phyloP scores from a whole-genome alignment of 495 filamentous ascomycete species.

The Mycothermus thermophilus region DNA sequence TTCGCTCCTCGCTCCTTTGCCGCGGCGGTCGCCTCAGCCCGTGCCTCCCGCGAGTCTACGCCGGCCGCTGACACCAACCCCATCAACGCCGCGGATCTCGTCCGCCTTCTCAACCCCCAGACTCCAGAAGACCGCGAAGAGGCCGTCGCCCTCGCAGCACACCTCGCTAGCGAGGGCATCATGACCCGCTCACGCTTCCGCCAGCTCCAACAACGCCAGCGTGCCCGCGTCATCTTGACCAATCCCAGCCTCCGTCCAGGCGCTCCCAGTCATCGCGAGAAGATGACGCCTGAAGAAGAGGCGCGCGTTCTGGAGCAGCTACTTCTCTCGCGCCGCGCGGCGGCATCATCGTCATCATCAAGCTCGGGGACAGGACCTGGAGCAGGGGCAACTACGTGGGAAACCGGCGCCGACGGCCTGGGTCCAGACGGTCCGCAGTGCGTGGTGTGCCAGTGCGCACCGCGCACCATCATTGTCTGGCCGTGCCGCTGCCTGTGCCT shows the following conservation, averaged over 20 bases:
- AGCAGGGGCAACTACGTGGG: constrained; percentile 33
- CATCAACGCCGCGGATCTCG: constrained; percentile 54
- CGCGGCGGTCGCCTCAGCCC: constrained; percentile 1
- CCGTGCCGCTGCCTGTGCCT: constrained; percentile 87
- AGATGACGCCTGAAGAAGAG: constrained; percentile 54
- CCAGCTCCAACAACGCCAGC: constrained; percentile 47
- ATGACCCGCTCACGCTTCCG: constrained; percentile 70
- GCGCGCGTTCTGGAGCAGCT: constrained; percentile 66
- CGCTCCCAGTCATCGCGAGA: constrained; percentile 8
- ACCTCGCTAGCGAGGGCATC: constrained; percentile 53
- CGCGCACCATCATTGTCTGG: constrained; percentile 87
- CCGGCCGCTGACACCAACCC: constrained; percentile 47
- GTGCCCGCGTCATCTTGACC: constrained; percentile 49
- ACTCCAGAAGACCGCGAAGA: constrained; percentile 64
- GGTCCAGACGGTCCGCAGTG: constrained; percentile 70
- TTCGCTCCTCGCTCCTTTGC: constrained; percentile 11
- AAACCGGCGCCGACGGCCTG: constrained; percentile 53
- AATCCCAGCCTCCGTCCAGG: constrained; percentile 14
- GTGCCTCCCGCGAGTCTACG: constrained; percentile 39
- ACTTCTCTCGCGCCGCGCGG: constrained; percentile 48
- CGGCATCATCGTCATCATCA: constrained; percentile 6
- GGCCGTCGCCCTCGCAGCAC: constrained; percentile 69
- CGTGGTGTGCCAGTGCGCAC: constrained; percentile 81
- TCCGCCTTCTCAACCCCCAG: constrained; percentile 70
- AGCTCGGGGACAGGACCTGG: background rate